Percentiles rank a stretch among this genome's conserved stretches.
phyloP scores from a whole-genome alignment of 2,329 filamentous ascomycete genomes.

The Colletotrichum liriopes region DNA sequence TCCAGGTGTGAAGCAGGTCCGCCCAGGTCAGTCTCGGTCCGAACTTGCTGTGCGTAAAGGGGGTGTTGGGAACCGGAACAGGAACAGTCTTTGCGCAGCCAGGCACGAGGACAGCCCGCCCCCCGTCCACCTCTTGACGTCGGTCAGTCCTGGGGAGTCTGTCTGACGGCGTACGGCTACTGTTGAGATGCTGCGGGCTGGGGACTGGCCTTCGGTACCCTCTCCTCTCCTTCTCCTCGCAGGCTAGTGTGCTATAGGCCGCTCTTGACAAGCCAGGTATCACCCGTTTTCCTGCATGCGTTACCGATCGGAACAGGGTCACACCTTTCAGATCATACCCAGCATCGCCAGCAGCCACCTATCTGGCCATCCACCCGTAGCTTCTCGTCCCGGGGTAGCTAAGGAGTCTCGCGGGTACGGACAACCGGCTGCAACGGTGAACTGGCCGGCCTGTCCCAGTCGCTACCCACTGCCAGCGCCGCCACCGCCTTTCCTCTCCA shows the following conservation, averaged over 20 bases:
- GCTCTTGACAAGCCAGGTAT: background rate
- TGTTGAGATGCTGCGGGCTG: background rate
- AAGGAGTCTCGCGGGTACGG: background rate
- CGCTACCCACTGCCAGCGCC: conserved; percentile 2
- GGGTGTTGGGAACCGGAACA: background rate
- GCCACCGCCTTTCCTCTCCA: conserved; percentile 2
- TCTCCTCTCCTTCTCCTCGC: background rate
- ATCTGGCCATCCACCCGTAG: background rate
- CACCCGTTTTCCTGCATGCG: conserved; percentile 17
- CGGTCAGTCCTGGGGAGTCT: background rate
- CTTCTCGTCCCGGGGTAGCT: background rate
- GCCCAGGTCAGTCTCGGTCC: background rate
- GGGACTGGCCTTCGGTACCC: background rate
- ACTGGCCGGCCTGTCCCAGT: conserved; percentile 5
- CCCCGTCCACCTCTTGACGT: no score
- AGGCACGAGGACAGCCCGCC: no score
- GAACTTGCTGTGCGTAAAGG: background rate
- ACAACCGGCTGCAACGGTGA: background rate
- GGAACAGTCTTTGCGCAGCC: background rate
- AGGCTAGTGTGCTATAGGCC: background rate
- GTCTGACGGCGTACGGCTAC: no score
- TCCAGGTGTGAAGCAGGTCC: background rate
- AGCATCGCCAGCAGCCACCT: background rate
- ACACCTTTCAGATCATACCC: background rate
- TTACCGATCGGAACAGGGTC: conserved; percentile 14